These are phyloP conservation scores for Mycena floridula DNA, from an alignment of 768 basidiomycete genomes.

Conservation along the genomic window DNA sequence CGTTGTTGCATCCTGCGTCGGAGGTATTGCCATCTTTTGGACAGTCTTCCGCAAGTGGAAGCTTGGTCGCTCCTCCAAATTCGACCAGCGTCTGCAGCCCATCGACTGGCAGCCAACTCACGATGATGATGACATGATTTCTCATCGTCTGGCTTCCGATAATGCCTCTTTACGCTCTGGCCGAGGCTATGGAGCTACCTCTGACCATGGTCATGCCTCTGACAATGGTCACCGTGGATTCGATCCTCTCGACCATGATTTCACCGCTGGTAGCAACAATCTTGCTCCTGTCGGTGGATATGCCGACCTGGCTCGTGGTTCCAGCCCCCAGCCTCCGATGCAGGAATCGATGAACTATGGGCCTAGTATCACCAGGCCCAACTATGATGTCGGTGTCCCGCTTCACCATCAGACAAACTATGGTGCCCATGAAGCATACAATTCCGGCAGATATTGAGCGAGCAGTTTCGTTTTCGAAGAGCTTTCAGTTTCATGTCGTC, in stretches of 20 bases:
- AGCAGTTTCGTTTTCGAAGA: no score
- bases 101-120: slow-evolving; percentile 80
- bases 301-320: slow-evolving; percentile 73
- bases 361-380: slow-evolving; percentile 38
- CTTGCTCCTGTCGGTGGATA: slow-evolving; percentile 74
- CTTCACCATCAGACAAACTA: slow-evolving; percentile 54
- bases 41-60: slow-evolving; percentile 92
- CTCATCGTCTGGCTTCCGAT: slow-evolving; percentile 47
- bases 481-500: background rate
- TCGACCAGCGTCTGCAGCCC: slow-evolving; percentile 80
- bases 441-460: slow-evolving; percentile 8
- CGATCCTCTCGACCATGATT: slow-evolving; percentile 64
- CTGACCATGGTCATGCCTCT: slow-evolving; percentile 25
- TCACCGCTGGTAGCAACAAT: slow-evolving; percentile 53
- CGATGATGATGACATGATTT: slow-evolving; percentile 41
- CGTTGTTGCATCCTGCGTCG: slow-evolving; percentile 62
- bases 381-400: slow-evolving; percentile 54
- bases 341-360: slow-evolving; percentile 39
- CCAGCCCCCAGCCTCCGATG: slow-evolving; percentile 66
- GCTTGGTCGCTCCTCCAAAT: slow-evolving; percentile 72
- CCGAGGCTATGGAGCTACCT: slow-evolving; percentile 19
- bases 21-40: slow-evolving; percentile 70
- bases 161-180: slow-evolving; percentile 70
- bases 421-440: slow-evolving; percentile 27
- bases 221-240: slow-evolving; percentile 24